Conservation (phyloP, 371 early-diverging fungal genomes). For the Blastocladiella emersonii region DNA sequence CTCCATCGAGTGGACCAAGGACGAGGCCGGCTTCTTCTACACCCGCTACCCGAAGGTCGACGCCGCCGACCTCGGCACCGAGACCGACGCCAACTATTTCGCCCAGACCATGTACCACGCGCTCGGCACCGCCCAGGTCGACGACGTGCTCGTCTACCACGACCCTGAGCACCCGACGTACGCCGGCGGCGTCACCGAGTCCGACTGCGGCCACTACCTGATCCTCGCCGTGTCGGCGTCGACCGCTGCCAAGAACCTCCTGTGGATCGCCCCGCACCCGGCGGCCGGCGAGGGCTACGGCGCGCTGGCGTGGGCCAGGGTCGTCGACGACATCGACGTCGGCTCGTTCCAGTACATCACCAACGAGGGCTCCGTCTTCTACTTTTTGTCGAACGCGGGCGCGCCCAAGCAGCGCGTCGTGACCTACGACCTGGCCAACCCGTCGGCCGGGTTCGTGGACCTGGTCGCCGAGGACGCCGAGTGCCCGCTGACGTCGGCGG, state of each 20-base stretch:
- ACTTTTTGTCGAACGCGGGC: conserved; percentile 39
- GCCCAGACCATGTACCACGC: conserved; percentile 26
- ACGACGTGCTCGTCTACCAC: conserved; percentile 27
- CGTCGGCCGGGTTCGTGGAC: conserved; percentile 19
- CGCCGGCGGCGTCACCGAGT: conserved; percentile 15
- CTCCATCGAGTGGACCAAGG: conserved; percentile 33
- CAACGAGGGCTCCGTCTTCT: conserved; percentile 42
- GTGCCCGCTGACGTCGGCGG: conserved; percentile 24
- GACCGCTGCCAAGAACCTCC: conserved; percentile 33
- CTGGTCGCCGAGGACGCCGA: conserved; percentile 34
- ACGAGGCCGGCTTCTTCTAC: conserved; percentile 50
- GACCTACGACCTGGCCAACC: conserved; percentile 36
- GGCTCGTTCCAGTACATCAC: conserved; percentile 29
- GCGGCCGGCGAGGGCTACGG: conserved; percentile 9
- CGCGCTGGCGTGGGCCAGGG: conserved; percentile 15
- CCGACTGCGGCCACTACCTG: conserved; percentile 42
- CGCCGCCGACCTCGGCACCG: conserved; percentile 40
- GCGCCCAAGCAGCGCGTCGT: conserved; percentile 44
- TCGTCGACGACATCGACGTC: conserved; percentile 35
- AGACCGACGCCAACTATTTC: conserved; percentile 32
- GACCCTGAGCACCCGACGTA: conserved; percentile 32
- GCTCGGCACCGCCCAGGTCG: conserved; percentile 35
- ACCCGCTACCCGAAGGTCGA: conserved; percentile 22
- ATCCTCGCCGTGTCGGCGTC: conserved; percentile 22
- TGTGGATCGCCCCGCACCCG: conserved; percentile 32